Conservation (phyloP, 2,329 filamentous ascomycete genomes). For the Exophiala xenobiotica region DNA sequence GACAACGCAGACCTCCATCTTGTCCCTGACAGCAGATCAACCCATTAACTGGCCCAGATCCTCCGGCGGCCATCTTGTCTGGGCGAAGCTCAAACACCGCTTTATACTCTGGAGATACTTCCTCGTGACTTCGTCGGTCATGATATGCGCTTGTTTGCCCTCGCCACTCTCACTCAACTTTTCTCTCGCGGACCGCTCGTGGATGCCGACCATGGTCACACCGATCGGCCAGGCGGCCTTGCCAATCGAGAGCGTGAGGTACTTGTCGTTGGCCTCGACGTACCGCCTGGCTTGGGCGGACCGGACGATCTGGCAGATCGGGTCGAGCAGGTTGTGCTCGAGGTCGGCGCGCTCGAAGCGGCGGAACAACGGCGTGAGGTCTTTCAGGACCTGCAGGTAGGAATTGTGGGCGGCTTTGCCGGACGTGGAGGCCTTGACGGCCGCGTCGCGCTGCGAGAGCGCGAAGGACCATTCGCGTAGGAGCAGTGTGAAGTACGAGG, state of each 20-base stretch:
- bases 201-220: conserved; percentile 99
- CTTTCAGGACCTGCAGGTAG: conserved; percentile 83
- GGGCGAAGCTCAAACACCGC: conserved; percentile 90
- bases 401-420: conserved; percentile 79
- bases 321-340: conserved; percentile 72
- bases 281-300: conserved; percentile 88
- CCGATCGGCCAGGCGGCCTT: conserved; percentile 98
- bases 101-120: conserved; percentile 99
- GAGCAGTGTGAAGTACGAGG: conserved; percentile 96
- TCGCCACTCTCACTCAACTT: conserved; percentile 79
- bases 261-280: conserved; percentile 94
- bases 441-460: conserved; percentile 59
- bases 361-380: conserved; percentile 85
- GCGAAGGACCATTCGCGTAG: conserved; percentile 81
- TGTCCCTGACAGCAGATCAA: too few relatives aligned
- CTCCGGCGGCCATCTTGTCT: conserved; percentile 92
- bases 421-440: conserved; percentile 68
- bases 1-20: too few relatives aligned
- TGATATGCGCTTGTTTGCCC: conserved; percentile 84
- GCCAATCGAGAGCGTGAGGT: conserved; percentile 86
- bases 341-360: conserved; percentile 81
- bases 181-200: conserved; percentile 92
- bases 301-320: conserved; percentile 86
- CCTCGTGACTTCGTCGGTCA: conserved; percentile 92
- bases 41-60: conserved; percentile 96